These are phyloP conservation scores for Xylariaceae sp. DNA, from an alignment of 2,329 filamentous ascomycete species.

Conservation along the genomic window DNA sequence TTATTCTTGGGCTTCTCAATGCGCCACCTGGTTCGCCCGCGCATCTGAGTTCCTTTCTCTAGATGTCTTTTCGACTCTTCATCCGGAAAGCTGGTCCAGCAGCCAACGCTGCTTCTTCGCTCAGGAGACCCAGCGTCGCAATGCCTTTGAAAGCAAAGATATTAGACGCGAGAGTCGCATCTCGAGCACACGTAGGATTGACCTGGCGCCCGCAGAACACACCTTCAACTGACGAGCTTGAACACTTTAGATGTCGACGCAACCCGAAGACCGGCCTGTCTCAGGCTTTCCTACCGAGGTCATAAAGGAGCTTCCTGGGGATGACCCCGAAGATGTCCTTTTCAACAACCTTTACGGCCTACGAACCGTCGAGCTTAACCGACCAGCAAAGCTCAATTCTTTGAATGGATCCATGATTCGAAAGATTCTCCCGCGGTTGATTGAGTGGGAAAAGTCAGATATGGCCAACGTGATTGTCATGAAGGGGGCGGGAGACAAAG, in stretches of 20 bases:
- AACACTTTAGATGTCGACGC: neutral
- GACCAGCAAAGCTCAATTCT: slow-evolving; percentile 86
- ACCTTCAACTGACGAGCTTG: neutral
- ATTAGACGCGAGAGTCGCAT: slow-evolving; percentile 52
- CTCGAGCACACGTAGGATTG: slow-evolving; percentile 43
- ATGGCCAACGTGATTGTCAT: slow-evolving; percentile 90
- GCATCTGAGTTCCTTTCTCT: slow-evolving; percentile 9
- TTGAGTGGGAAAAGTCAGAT: slow-evolving; percentile 94
- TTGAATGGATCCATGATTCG: slow-evolving; percentile 91
- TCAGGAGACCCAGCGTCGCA: slow-evolving; percentile 37
- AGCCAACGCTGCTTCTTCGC: slow-evolving; percentile 39
- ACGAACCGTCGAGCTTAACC: slow-evolving; percentile 89
- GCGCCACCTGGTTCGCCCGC: slow-evolving; percentile 16
- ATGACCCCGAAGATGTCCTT: slow-evolving; percentile 85
- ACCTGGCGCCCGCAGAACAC: no score
- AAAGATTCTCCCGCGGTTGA: slow-evolving; percentile 84
- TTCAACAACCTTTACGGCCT: slow-evolving; percentile 88
- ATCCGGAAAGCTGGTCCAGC: slow-evolving; percentile 49
- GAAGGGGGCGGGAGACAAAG: slow-evolving; percentile 79
- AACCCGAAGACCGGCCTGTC: neutral
- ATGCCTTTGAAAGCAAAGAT: slow-evolving; percentile 85
- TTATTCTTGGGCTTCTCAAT: slow-evolving; percentile 23
- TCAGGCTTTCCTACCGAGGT: slow-evolving; percentile 9
- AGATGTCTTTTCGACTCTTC: slow-evolving; percentile 56
- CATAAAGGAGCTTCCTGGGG: slow-evolving; percentile 56